Evolutionary conservation across 805 yeast genomes (phyloP).

Genomic region (Cyberlindnera maritima): DNA sequence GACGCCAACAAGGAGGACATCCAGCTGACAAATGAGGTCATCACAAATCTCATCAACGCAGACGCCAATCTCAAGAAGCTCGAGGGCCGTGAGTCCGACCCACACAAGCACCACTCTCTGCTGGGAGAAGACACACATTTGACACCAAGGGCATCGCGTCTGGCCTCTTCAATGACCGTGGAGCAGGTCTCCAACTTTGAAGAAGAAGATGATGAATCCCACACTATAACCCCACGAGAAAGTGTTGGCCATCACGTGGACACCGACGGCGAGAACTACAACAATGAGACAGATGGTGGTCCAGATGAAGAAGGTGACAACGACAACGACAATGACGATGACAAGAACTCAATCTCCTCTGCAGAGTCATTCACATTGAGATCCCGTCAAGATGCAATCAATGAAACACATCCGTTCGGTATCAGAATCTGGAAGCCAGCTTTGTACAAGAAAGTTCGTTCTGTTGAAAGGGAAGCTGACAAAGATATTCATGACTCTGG

Average conservation of each 20-base stretch:
- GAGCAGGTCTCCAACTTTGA: conserved; percentile 9
- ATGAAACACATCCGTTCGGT: conserved; percentile 96
- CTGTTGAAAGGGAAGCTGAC: conserved; percentile 88
- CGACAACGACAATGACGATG: conserved; percentile 39
- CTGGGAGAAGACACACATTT: conserved; percentile 6
- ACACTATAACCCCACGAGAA: conserved; percentile 3
- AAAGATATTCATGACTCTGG: conserved; percentile 86
- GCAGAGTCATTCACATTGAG: conserved; percentile 82
- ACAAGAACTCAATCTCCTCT: conserved; percentile 45
- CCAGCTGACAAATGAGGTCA: conserved; percentile 20
- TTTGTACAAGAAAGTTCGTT: conserved; percentile 84
- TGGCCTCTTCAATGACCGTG: conserved; percentile 1
- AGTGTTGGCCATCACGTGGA: not conserved
- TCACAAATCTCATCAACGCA: conserved; percentile 24
- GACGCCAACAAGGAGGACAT: conserved; percentile 12
- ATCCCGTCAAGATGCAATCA: conserved; percentile 94
- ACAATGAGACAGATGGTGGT: conserved; percentile 5
- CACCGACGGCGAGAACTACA: not conserved
- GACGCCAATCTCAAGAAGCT: conserved; percentile 24
- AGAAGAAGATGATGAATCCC: conserved; percentile 7
- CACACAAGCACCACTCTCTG: conserved; percentile 14
- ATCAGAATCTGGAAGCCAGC: conserved; percentile 99
- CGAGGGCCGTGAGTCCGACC: conserved; percentile 26
- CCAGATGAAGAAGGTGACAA: conserved; percentile 27
- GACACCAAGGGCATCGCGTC: conserved; percentile 7